phyloP scores from a whole-genome alignment of 2,329 filamentous ascomycete species.

The Pseudocercospora fuligena region DNA sequence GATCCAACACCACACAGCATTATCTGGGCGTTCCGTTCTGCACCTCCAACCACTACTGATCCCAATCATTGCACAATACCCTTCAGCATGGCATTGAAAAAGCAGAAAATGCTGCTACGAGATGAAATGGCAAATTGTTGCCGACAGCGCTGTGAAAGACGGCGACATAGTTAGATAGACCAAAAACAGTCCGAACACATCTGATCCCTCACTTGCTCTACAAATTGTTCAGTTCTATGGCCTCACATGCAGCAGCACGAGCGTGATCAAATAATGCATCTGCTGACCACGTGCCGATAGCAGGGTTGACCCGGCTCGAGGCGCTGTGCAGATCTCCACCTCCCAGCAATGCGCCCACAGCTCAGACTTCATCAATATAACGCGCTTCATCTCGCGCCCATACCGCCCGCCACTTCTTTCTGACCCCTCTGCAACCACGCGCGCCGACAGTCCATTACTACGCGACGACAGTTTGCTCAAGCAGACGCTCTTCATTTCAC shows the following conservation, averaged over 20 bases:
- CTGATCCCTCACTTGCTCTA: not conserved
- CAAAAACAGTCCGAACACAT: slow-evolving; percentile 9
- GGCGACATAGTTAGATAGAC: slow-evolving; percentile 31
- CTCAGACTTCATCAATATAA: not conserved
- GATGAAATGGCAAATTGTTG: slow-evolving; percentile 14
- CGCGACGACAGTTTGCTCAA: slow-evolving; percentile 25
- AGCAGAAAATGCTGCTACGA: slow-evolving; percentile 21
- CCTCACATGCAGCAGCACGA: slow-evolving; percentile 1
- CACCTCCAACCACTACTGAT: slow-evolving; percentile 22
- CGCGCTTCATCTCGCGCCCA: not conserved
- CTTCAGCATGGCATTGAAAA: slow-evolving; percentile 26
- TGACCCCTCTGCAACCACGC: slow-evolving; percentile 5
- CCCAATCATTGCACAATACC: slow-evolving; percentile 31
- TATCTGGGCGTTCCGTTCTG: slow-evolving; percentile 36
- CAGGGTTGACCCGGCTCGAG: not conserved
- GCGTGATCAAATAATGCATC: not conserved
- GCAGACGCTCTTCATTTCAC: slow-evolving; percentile 10
- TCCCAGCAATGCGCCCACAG: not conserved
- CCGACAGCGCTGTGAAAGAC: slow-evolving; percentile 18
- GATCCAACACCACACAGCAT: slow-evolving; percentile 24
- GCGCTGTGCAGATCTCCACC: not conserved
- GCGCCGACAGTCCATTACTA: slow-evolving; percentile 2
- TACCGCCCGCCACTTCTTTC: not conserved
- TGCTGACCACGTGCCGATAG: not conserved
- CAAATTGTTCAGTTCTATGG: not conserved